Evolutionary conservation across 441 rosid species (phyloP), one percentile per base, ranked within the genome.

Genomic region (Brassica balearica): DNA sequence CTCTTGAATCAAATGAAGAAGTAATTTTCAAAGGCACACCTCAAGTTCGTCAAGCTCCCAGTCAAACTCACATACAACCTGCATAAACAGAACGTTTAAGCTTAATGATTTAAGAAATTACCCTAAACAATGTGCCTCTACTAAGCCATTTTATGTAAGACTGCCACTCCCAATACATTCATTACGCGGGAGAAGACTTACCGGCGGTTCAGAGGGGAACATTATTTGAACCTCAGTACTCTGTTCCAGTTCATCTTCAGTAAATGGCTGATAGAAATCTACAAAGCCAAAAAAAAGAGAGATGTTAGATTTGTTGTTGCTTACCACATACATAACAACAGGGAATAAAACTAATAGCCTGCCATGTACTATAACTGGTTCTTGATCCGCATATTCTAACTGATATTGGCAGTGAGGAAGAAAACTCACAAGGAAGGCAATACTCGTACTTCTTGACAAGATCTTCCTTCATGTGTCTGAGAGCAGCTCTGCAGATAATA

Each of bases 21-120:
- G 72, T 56, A 27, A 8, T 32, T 41, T 61, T 72, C 55, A 71
- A 81, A 65, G 56, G 56, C 60, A 53, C 82, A 96, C 99, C 90
- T 96, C 90, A 76, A 90, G 84, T 65, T 91, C 93, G 67, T 96
- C 98, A 34, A 92, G 14, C 68, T 88, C 95, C 99, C 99, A 96
- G 84, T 96, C 98, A 80, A 89, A 96, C 73, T 92, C 97, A 74
- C 98, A 90, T 14, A 94, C 85, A 79, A 92, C 87, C 99, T 96
- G 91, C 87, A 91, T 23, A 73, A 66, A 58, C 61, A 70, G 58
- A 69, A 73, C 38, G 61, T 23, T 10, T 4, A 62, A 63, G 68
- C 48, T 75, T 75, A 9, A 7, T 32, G 70, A 12, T 19, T 19
- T 1, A 34, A 22, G 10, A 36, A 19, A 62, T 7, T 1, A 69